These are phyloP conservation scores for Talaromyces sp. DNA, from an alignment of 2,329 filamentous ascomycete genomes.

Conservation along the genomic window DNA sequence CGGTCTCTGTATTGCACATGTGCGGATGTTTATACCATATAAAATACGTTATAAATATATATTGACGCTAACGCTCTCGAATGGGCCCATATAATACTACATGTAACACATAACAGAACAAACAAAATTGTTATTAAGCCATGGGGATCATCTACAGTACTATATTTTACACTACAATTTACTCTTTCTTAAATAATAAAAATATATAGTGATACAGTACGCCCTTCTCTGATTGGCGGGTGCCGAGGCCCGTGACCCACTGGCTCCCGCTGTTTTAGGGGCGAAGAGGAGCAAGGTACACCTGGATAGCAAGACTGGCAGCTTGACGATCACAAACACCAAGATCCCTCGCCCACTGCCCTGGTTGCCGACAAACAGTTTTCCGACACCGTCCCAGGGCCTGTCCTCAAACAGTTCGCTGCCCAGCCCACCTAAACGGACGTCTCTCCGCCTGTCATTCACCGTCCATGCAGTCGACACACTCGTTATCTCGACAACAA, in stretches of 20 bases:
- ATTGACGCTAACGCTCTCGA: no score
- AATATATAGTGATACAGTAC: background rate
- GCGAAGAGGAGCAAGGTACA: constrained; percentile 1
- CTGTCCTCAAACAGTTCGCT: background rate
- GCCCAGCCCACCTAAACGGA: background rate
- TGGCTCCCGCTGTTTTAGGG: constrained; percentile 7
- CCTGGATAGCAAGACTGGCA: background rate
- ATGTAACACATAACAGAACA: no score
- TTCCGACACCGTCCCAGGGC: background rate
- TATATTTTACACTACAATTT: no score
- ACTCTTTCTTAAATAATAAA: no score
- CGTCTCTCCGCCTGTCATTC: background rate
- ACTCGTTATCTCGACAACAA: constrained; percentile 35
- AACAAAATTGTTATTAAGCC: no score
- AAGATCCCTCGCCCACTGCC: background rate
- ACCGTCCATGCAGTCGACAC: constrained; percentile 15
- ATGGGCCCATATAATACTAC: no score
- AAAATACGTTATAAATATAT: no score
- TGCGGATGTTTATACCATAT: no score
- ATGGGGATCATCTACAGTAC: no score
- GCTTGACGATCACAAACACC: background rate
- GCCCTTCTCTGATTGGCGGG: background rate
- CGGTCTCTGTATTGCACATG: no score
- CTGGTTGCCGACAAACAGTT: background rate
- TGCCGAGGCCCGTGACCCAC: constrained; percentile 10